Evolutionary conservation across 305 asterid genomes (phyloP).

Genomic region (Euphrasia arctica): DNA sequence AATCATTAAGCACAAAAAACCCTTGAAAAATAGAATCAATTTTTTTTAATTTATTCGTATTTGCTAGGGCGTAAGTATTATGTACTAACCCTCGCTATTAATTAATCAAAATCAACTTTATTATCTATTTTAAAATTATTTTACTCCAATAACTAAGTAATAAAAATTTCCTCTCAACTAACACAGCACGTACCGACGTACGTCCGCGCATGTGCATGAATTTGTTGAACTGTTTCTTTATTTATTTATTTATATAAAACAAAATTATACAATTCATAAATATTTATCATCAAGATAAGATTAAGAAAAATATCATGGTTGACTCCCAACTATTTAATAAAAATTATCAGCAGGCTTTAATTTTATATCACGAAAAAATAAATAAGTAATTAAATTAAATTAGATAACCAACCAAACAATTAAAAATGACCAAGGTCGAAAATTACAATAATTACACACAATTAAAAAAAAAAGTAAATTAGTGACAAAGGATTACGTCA

Average conservation of each 20-base stretch:
- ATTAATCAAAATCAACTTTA: constrained; percentile 18
- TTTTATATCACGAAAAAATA: background rate
- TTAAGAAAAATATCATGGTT: constrained; percentile 19
- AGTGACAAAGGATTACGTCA: constrained; percentile 34
- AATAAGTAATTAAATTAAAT: background rate
- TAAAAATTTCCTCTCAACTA: constrained; percentile 17
- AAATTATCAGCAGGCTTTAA: background rate
- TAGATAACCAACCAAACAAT: constrained; percentile 27
- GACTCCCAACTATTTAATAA: constrained; percentile 22
- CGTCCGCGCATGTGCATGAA: constrained; percentile 26
- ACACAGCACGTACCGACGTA: constrained; percentile 22
- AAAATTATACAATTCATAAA: background rate
- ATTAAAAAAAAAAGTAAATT: constrained; percentile 25
- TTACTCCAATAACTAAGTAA: constrained; percentile 9
- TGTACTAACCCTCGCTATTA: constrained; percentile 23
- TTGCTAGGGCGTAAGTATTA: constrained; percentile 16
- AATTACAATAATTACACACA: background rate
- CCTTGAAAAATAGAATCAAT: background rate
- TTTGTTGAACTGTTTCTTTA: constrained; percentile 35
- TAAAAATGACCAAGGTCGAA: background rate
- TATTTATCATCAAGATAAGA: constrained; percentile 22
- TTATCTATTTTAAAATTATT: constrained; percentile 13
- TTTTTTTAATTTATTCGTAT: constrained; percentile 6
- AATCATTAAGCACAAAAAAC: background rate
- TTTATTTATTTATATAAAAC: background rate